A percentile compares a stretch with the other conserved stretches of the same genome.
These are phyloP conservation scores for Cochlearia excelsa DNA, from an alignment of 345 rosid species.

Conservation along the genomic window DNA sequence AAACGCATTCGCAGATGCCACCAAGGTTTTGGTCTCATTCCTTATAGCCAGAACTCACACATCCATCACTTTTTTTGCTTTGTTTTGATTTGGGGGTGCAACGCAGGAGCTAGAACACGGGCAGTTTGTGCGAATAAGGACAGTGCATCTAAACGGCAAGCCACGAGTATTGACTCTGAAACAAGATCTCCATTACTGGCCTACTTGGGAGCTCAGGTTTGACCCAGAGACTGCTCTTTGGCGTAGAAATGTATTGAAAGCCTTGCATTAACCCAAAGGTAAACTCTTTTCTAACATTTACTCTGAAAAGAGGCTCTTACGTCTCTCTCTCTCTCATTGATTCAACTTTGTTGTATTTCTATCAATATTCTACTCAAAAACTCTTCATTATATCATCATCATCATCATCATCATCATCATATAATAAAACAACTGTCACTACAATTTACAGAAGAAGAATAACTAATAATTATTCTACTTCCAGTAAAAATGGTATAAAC, in stretches of 20 bases:
- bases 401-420: background rate
- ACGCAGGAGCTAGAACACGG: slow-evolving; percentile 73
- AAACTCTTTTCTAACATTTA: background rate
- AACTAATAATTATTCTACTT: background rate
- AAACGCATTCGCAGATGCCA: slow-evolving; percentile 62
- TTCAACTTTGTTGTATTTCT: slow-evolving; percentile 28
- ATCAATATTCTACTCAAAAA: slow-evolving; percentile 4
- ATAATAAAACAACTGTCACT: slow-evolving; percentile 4
- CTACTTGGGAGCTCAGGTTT: slow-evolving; percentile 85
- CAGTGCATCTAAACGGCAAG: slow-evolving; percentile 82
- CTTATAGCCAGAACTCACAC: slow-evolving; percentile 10
- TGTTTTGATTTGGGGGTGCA: slow-evolving; percentile 13
- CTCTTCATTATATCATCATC: slow-evolving; percentile 10
- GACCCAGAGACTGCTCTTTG: slow-evolving; percentile 72
- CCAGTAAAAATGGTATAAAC: background rate
- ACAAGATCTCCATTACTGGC: slow-evolving; percentile 97
- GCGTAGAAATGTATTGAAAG: slow-evolving; percentile 60
- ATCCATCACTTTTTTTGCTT: slow-evolving; percentile 1
- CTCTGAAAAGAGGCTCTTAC: background rate
- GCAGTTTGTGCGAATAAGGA: slow-evolving; percentile 81
- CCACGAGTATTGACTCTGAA: slow-evolving; percentile 85
- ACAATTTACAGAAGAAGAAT: slow-evolving; percentile 4
- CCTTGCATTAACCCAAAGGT: slow-evolving; percentile 36
- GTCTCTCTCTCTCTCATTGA: background rate
- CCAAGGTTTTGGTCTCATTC: slow-evolving; percentile 51